Evolutionary conservation across 2,329 filamentous ascomycete species (phyloP).

Genomic region (Fusarium sp.): DNA sequence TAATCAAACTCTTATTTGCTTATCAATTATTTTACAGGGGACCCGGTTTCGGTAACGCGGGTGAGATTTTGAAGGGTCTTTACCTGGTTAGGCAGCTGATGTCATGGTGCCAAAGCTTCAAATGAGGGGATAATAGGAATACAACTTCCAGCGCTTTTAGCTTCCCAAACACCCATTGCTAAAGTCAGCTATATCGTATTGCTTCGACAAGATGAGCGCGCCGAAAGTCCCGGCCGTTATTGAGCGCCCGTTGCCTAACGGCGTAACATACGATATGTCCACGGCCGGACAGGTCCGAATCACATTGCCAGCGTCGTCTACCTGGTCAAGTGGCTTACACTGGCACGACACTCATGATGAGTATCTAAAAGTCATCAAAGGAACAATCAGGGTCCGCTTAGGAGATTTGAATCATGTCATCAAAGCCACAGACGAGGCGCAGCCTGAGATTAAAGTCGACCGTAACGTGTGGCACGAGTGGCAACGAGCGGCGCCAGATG

Average conservation of each 20-base stretch:
- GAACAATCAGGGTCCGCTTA: slow-evolving; percentile 52
- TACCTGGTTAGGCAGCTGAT: not conserved
- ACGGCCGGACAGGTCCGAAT: slow-evolving; percentile 57
- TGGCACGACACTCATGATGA: slow-evolving; percentile 65
- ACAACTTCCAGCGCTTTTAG: too few relatives aligned
- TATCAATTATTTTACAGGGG: too few relatives aligned
- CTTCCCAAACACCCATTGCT: too few relatives aligned
- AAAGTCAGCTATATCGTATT: too few relatives aligned
- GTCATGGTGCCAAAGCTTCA: not conserved
- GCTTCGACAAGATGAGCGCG: not conserved
- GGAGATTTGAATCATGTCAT: slow-evolving; percentile 37
- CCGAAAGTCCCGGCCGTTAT: not conserved
- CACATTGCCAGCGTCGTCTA: slow-evolving; percentile 59
- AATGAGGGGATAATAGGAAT: not conserved
- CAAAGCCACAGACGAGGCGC: slow-evolving; percentile 30
- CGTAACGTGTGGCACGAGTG: slow-evolving; percentile 62
- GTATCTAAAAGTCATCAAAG: slow-evolving; percentile 60
- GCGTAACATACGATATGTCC: slow-evolving; percentile 56
- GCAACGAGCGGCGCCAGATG: slow-evolving; percentile 56
- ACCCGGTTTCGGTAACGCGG: too few relatives aligned
- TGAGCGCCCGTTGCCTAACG: slow-evolving; percentile 36
- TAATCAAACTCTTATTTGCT: too few relatives aligned
- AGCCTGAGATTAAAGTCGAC: slow-evolving; percentile 55
- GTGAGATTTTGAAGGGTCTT: too few relatives aligned
- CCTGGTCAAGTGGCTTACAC: slow-evolving; percentile 65